Evolutionary conservation across 2,329 filamentous ascomycete species (phyloP).

Genomic region (Cyanodermella asteris): DNA sequence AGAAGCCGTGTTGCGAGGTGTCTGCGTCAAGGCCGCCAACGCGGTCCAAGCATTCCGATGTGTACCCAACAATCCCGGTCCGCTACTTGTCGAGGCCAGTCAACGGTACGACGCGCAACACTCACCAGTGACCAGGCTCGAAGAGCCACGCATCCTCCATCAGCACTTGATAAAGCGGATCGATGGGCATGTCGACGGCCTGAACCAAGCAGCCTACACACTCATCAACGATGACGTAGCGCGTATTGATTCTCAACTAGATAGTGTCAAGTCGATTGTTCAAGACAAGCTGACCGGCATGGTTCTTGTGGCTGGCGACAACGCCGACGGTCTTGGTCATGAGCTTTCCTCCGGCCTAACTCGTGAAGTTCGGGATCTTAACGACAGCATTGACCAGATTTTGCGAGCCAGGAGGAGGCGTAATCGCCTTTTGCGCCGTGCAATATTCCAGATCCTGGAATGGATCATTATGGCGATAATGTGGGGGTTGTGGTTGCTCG

Average conservation of each 20-base stretch:
- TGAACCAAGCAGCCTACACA: conserved; percentile 22
- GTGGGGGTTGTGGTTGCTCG: conserved; percentile 87
- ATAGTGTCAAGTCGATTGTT: no score
- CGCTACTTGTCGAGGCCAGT: no score
- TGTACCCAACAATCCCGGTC: no score
- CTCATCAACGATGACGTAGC: conserved; percentile 25
- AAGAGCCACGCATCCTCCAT: no score
- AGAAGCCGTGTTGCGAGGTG: no score
- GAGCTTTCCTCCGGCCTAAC: conserved; percentile 59
- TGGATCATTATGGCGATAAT: conserved; percentile 74
- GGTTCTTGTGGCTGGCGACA: conserved; percentile 48
- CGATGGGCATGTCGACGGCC: conserved; percentile 20
- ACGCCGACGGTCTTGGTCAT: conserved; percentile 56
- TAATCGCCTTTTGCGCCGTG: conserved; percentile 52
- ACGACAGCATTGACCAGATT: conserved; percentile 47
- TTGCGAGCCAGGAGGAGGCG: conserved; percentile 53
- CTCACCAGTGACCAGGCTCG: no score
- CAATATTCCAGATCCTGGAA: conserved; percentile 65
- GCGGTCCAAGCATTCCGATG: no score
- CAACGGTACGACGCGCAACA: no score
- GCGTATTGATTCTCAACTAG: conserved; percentile 22
- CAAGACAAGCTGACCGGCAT: conserved; percentile 27
- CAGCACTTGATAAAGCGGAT: no score
- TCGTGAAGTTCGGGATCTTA: conserved; percentile 57
- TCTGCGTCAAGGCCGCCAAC: no score